A percentile compares a stretch with the other conserved stretches of the same genome.
Conservation (phyloP, 1,284 basidiomycete genomes). For the Chalciporus sp. region DNA sequence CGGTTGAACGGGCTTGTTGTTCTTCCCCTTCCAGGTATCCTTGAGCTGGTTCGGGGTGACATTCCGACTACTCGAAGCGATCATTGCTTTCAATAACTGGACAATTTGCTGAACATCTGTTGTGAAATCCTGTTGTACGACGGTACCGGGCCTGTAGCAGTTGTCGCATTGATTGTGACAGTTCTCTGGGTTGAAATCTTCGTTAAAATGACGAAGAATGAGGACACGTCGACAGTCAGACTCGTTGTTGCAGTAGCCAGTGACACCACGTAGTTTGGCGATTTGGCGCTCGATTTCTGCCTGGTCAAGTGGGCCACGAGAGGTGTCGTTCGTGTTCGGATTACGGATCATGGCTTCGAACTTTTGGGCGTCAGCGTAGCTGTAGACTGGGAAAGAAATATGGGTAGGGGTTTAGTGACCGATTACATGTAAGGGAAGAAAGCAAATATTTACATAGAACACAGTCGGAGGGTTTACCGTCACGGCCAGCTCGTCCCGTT, state of each 20-base stretch:
- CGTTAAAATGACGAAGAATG: conserved; percentile 75
- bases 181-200: conserved; percentile 57
- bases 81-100: conserved; percentile 53
- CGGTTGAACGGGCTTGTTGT: conserved; percentile 46
- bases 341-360: conserved; percentile 57
- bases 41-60: conserved; percentile 53
- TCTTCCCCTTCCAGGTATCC: conserved; percentile 66
- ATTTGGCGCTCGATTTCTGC: conserved; percentile 60
- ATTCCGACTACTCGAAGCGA: conserved; percentile 34
- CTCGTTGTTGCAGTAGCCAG: conserved; percentile 79
- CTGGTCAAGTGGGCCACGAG: conserved; percentile 36
- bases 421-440: neutral
- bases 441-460: conserved; percentile 49
- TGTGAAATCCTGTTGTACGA: conserved; percentile 55
- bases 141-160: conserved; percentile 54
- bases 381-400: conserved; percentile 48
- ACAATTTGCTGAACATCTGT: conserved; percentile 50
- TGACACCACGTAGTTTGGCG: conserved; percentile 53
- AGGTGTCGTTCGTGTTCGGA: conserved; percentile 39
- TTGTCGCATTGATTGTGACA: conserved; percentile 79
- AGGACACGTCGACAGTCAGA: conserved; percentile 87
- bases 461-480: conserved; percentile 67
- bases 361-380: conserved; percentile 51
- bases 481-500: conserved; percentile 83
- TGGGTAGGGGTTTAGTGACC: neutral